These are phyloP conservation scores for Neolentinus lepideus DNA, from an alignment of 1,284 basidiomycete genomes.

Conservation along the genomic window DNA sequence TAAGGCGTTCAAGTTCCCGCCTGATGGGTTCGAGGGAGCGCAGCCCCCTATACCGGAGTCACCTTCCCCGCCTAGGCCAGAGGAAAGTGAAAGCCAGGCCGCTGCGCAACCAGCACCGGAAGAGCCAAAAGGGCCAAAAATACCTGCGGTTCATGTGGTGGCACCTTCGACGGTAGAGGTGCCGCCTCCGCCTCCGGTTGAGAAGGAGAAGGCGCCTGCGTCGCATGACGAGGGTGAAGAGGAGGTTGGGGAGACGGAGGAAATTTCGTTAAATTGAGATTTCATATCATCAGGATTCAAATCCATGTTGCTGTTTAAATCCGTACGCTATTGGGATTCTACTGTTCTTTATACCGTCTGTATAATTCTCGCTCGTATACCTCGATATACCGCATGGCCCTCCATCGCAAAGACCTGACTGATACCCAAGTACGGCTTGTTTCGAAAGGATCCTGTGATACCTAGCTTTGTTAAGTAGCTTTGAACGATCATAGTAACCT, in stretches of 20 bases:
- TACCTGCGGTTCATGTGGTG: conserved; percentile 28
- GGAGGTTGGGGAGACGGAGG: conserved; percentile 70
- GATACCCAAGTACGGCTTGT: no score
- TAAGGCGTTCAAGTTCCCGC: conserved; percentile 69
- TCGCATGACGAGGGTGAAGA: conserved; percentile 49
- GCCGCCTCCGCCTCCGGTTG: conserved; percentile 67
- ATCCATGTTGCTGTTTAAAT: no score
- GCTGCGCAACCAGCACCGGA: conserved; percentile 1
- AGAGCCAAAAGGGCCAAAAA: conserved; percentile 18
- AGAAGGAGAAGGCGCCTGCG: conserved; percentile 49
- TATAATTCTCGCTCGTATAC: no score
- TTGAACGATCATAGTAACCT: no score
- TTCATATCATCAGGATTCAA: not conserved
- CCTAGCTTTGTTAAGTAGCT: no score
- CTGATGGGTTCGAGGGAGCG: conserved; percentile 26
- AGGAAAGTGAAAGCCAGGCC: conserved; percentile 8
- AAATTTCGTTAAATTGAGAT: conserved; percentile 39
- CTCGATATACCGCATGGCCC: no score
- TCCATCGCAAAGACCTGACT: no score
- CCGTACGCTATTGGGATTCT: no score
- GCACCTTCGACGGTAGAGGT: conserved; percentile 65
- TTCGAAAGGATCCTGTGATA: no score
- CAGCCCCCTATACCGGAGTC: conserved; percentile 15
- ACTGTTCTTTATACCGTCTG: no score
- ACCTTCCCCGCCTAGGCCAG: conserved; percentile 8